Base-by-base conservation (phyloP, 306 rosid genomes). In the Rosa chinensis region DNA sequence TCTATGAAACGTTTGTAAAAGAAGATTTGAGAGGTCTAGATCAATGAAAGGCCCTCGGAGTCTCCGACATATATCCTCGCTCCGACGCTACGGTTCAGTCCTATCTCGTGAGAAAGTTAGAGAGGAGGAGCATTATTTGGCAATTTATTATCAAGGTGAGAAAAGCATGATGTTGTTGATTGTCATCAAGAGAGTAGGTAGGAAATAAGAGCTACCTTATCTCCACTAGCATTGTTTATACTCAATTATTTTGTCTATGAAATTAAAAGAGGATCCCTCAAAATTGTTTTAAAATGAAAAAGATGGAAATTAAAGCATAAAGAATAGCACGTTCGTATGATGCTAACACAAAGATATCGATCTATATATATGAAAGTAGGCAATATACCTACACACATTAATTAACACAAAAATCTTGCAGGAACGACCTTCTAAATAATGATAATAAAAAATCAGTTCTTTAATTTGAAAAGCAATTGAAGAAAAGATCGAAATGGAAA, bases 231-330 rank as follows among this genome's bases (percentile, higher is more conserved):
- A 37, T 35, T 66, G 17, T 66, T 6, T 37, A 17, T 17, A 37
- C 71, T 66, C 47, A 66, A 39, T 66, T 66, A 66, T 66, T 39
- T 18, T 39, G 25, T 66, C 70, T 16, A 66, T 21, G 71, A 66
- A 66, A 66, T 37, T 37, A 21, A 66, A 7, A 66, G 25, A 66
- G 23, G 25, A 3, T 66, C 71, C 25, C 47, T 16, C 6, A 14
- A 64, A 6, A 18, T 16, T 8, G 23, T 66, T 66, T 37, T 37
- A 17, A 66, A 66, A 17, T 66, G 23, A 37, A 16, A 63, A 39
- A 66, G 45, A 66, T 37, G 1, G n/a, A 66, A 66, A 66, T 37
- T 3, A 35, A 66, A 37, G 14, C 16, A 32, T 63, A 13, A 62
- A 63, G 17, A 28, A 28, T 5, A 63, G 10, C 42, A 11, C 10